Conservation (phyloP, 106 monocot species). For the Dendrobium chrysotoxum region DNA sequence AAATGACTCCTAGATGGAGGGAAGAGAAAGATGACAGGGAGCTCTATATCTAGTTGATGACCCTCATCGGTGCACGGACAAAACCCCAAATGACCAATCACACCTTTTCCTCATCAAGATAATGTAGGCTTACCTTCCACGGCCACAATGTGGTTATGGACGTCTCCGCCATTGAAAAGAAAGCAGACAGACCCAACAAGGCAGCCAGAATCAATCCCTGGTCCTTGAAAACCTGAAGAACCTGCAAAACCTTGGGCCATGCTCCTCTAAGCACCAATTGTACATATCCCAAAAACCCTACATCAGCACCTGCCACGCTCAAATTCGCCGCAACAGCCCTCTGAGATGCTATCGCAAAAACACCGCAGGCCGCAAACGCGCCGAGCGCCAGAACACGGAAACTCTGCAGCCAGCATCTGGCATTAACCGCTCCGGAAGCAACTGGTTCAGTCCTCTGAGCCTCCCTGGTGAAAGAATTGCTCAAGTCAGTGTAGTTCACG, state of each 20-base stretch:
- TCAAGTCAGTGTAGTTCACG: background rate
- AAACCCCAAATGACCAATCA: background rate
- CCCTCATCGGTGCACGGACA: background rate
- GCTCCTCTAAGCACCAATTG: constrained; percentile 2
- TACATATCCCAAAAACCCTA: constrained; percentile 6
- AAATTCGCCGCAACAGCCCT: constrained; percentile 30
- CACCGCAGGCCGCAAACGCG: constrained; percentile 17
- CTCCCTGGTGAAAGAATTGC: background rate
- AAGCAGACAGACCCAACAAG: constrained; percentile 73
- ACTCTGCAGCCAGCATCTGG: background rate
- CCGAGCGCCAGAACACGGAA: background rate
- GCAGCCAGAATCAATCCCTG: constrained; percentile 64
- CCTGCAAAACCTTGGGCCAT: constrained; percentile 53
- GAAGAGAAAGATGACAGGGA: background rate
- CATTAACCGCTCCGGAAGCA: background rate
- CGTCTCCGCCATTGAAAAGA: constrained; percentile 97
- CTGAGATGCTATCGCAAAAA: constrained; percentile 20
- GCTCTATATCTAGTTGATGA: background rate
- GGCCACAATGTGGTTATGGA: constrained; percentile 90
- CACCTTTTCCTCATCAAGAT: background rate
- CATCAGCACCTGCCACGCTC: background rate
- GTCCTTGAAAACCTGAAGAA: constrained; percentile 51
- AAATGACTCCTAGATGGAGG: background rate
- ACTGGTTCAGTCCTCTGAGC: background rate
- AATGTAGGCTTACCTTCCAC: constrained; percentile 64